Base-by-base conservation (phyloP, 257 asterid genomes). In the Buddleja alternifolia region DNA sequence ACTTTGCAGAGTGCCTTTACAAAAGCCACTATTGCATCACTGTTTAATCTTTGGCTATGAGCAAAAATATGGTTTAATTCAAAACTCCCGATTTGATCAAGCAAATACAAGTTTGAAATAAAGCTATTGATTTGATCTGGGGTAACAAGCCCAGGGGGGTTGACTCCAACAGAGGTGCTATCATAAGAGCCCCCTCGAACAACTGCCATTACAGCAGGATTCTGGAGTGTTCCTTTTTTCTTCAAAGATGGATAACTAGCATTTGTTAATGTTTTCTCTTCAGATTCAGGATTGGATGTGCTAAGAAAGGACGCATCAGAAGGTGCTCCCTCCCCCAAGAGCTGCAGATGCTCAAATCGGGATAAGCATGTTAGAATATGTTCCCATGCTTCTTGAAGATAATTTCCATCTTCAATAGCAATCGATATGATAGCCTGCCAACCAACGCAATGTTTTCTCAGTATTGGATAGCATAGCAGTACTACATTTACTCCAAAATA, bases 151-250 rank as follows among this genome's bases (percentile, higher is more conserved):
- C 90, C 87, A 57, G 83, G 83, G 64, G 95, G 67, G 65, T 85
- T 91, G 69, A 64, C 83, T 79, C 96, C 81, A 41, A 55, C 56
- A 52, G 89, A 84, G 69, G 97, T 84, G 78, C 99, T 94, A 70
- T 94, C 99, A 41, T 94, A 94, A 63, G 99, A 94, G 74, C 99
- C 93, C 78, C 99, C 99, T 71, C 99, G 88, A 77, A 94, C 97
- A 78, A 94, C 97, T 81, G 99, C 99, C 81, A 85, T 81, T 52
- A 90, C 88, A 56, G 99, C 97, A 21, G 96, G 95, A 78, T 89
- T 94, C 69, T 87, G 97, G 59, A 91, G 95, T 12, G 93, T 82
- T 80, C 95, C 98, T 63, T 87, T 94, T 76, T 84, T 90, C 90
- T 90, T 93, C 75, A 88, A 71, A 51, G 96, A 79, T 56, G 97